Base-by-base conservation (phyloP, 768 basidiomycete genomes). In the Phaffia australis region DNA sequence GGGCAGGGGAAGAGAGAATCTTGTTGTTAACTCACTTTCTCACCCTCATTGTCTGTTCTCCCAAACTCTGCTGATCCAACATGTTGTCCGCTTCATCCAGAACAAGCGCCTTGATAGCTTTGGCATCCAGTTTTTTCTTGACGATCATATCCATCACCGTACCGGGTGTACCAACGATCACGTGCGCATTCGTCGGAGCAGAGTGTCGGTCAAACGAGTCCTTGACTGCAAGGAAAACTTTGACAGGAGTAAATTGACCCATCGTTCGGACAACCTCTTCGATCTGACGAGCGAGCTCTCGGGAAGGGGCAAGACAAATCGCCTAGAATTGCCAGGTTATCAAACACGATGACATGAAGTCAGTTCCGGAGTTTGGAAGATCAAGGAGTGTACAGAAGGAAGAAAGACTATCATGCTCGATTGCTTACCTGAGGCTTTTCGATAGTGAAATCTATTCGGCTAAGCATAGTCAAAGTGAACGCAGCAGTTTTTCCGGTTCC, bases 401-500 rank as follows among this genome's bases (percentile, higher is more conserved):
- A 55, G 55, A 50, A 21, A 56, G 29, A 32, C 3, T 59, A 32
- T 15, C 18, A 19, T 15, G 49, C 54, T 42, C 25, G 56, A 42
- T 2, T 23, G 54, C 78, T 61, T 64, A 89, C 92, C 78, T 97
- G 94, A 27, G 92, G 87, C 70, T 86, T 85, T 70, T 87, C 83
- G 55, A 85, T 79, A 25, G 83, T 80, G 72, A 87, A 93, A 77
- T 97, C 90, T 56, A 98, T 82, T 50, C 94, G 85, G 74, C 88
- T 92, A 19, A 98, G 82, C 93, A 99, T 98, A 15, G 94, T 93
- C 58, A 99, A 81, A 16, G 92, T 89, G 75, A 99, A 99, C 14
- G 95, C 95, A 4, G 95, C 95, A 2, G 95, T 98, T 80, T 99
- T 99, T 58, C 95, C 95, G 11, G 95, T 99, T 49, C 95, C 95